Base-by-base conservation (phyloP, 805 yeast genomes). In the Starmerella apicola region DNA sequence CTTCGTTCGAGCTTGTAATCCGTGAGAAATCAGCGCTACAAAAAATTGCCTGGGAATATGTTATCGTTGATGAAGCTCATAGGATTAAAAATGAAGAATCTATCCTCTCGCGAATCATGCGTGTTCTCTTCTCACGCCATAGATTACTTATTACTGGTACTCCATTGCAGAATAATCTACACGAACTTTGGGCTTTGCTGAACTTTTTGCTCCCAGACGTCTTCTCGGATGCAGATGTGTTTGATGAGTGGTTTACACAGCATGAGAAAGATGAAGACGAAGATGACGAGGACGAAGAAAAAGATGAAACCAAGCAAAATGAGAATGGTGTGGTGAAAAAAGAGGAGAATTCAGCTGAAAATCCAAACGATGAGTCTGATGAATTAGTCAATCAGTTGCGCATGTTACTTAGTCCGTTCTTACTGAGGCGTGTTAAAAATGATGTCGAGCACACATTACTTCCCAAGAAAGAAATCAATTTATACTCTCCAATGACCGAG, bases 1-100 rank as follows among this genome's bases (percentile, higher is more conserved):
- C 96, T 0, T 84, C 95, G 1, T 91, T 79, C 56, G 97, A 88
- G 57, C 81, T 86, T 75, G 91, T 88, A 7, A 78, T 88, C 31
- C 71, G 93, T 42, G 98, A 88, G 57, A 88, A 88, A 58, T 57
- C 82, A 8, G 71, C 72, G 23, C 65, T 91, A 50, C 81, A 81
- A 52, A 83, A 79, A 55, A 61, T 88, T 39, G 78, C 80, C 38
- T 88, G 97, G 97, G 86, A 88, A 59, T 88, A 88, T 58, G 76
- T 88, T 38, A 71, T 91, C 22, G 85, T 88, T 30, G 98, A 88
- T 61, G 96, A 86, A 59, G 97, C 97, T 2, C 98, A 88, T 60
- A 72, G 97, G 56, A 88, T 88, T 55, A 88, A 88, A 56, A 91
- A 91, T 56, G 97, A 91, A 58, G 94, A 84, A 54, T 77, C 88